Evolutionary conservation across 2,329 filamentous ascomycete species (phyloP), one percentile per base, ranked within the genome.

Genomic region (Trichoderma sp.): DNA sequence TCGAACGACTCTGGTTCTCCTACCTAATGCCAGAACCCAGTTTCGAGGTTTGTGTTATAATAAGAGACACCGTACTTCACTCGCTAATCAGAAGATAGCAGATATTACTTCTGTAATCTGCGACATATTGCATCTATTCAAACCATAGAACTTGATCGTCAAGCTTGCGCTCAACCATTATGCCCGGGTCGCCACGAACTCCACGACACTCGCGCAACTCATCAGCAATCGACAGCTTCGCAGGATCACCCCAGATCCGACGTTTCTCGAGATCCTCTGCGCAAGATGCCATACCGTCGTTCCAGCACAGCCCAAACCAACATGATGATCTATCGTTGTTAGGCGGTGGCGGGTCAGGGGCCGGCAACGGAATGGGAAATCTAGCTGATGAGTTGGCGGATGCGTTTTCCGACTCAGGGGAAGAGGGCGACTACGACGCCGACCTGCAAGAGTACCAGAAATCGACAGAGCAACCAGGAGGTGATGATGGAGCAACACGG

Each of bases 301-400:
- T 84, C 62, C 82, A 84, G 67, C 83, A 81, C 75, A 86, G 84
- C 76, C 84, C 84, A 75, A 84, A 83, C 76, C 84, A 86, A 68
- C 81, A 83, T 71, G 86, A 88, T 75, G 84, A 86, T 68, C 79
- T 87, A 66, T 81, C 81, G 71, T 79, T 83, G n/a, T 83, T 86
- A 62, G 80, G 81, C 72, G 80, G 79, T 70, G 82, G 80, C 55
- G 85, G 80, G 47, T 80, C 80, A 59, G 82, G 80, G 28, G 79
- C 79, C 3, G n/a, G 57, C 57, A 88, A 88, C 73, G 91, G 91
- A 9, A 84, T 94, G 73, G 93, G 93, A 36, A 95, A 94, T 76
- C 81, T 96, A 63, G 93, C 93, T 2, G 93, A 95, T 80, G 93
- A 96, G 80, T 84, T 96, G 62, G 93, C 91, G 1, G 92, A 92